Evolutionary conservation across 2,329 filamentous ascomycete species (phyloP).

Genomic region (Xylaria sp.): DNA sequence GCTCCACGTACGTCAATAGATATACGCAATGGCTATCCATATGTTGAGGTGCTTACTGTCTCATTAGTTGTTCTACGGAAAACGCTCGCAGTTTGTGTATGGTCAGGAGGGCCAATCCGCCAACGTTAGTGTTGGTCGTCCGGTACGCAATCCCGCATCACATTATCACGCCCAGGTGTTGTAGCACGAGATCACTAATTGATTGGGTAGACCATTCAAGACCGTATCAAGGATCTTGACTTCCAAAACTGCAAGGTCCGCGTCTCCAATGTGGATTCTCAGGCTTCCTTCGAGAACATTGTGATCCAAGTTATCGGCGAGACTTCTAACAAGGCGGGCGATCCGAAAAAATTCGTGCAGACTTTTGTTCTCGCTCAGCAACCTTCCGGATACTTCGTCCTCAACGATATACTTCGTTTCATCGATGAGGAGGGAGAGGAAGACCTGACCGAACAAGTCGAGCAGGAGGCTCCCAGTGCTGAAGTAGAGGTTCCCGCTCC

Average conservation of each 20-base stretch:
- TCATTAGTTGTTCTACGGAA: conserved; percentile 86
- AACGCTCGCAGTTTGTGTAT: conserved; percentile 92
- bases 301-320: conserved; percentile 98
- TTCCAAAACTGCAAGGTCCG: conserved; percentile 99
- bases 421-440: conserved; percentile 84
- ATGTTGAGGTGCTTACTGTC: conserved; percentile 3
- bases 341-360: conserved; percentile 95
- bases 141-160: conserved; percentile 60
- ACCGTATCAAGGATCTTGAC: conserved; percentile 89
- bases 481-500: conserved; percentile 39
- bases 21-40: background rate
- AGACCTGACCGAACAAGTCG: conserved; percentile 57
- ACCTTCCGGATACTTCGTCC: conserved; percentile 94
- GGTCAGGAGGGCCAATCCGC: conserved; percentile 90
- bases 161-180: background rate
- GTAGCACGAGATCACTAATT: background rate
- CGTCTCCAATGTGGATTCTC: conserved; percentile 96
- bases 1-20: conserved; percentile 68
- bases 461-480: conserved; percentile 33
- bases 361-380: conserved; percentile 97
- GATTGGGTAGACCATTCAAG: conserved; percentile 76
- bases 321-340: conserved; percentile 90
- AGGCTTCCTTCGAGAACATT: conserved; percentile 90
- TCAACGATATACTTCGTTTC: conserved; percentile 97
- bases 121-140: conserved; percentile 83